Evolutionary conservation across 148 eudicot genomes (phyloP), one percentile per base, ranked within the genome.

Genomic region (Rheum nobile): DNA sequence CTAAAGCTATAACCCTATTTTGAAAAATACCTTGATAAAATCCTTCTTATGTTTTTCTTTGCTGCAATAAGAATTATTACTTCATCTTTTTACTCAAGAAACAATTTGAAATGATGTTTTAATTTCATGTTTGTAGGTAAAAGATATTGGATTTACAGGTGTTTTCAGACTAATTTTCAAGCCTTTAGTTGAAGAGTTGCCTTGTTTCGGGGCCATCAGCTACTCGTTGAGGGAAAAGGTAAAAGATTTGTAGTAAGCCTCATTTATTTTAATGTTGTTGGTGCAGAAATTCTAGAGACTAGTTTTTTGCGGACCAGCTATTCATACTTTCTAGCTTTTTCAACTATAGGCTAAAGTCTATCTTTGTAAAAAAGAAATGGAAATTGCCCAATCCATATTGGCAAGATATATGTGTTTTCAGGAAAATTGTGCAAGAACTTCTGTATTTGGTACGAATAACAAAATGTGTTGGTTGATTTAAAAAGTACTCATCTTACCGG

Each of bases 131-230:
- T 16, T 86, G 67, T 77, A 92, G 98, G 98, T 92, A 13, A 92
- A 92, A 77, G 83, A 92, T 80, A 87, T 92, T 80, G 96, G 85
- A 55, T 90, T 92, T 78, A 92, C 98, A 24, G 98, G 98, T 78
- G 80, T 90, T 74, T 92, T 92, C 86, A 85, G 98, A 84, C 76
- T 92, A 83, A 92, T 92, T 11, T 90, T 92, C 75, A 92, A 87
- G 81, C 98, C 98, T 73, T 78, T 92, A 74, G 98, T 92, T 78
- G 85, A 77, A 19, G 91, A 90, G 70, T 82, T 92, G 67, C 98
- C 98, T 74, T 87, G 98, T 73, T 92, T 92, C 37, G 98, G 96
- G 82, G 98, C 98, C 76, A 84, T 92, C 74, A 86, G 88, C 75
- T 92, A 76, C 80, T 92, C 98, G 9, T 76, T 92, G 65, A 86